phyloP scores from a whole-genome alignment of 257 asterid species.

The Craterostigma plantagineum region DNA sequence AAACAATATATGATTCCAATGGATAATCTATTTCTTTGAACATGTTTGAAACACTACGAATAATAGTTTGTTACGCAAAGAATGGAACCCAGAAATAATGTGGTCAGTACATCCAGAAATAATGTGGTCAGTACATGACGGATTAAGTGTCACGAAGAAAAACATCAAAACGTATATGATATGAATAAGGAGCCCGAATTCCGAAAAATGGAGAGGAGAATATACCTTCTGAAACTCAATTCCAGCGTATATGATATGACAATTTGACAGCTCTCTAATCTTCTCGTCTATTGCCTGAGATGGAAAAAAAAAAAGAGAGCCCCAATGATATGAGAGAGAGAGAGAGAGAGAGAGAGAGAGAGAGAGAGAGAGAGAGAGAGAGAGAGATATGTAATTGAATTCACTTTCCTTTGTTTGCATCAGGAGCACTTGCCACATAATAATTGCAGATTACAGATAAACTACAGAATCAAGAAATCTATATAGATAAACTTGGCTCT shows the following conservation, averaged over 20 bases:
- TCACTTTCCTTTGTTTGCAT: not conserved
- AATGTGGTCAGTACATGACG: too few relatives aligned
- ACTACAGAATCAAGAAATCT: conserved; percentile 3
- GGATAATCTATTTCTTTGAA: conserved; percentile 1
- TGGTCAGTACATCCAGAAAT: too few relatives aligned
- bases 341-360: too few relatives aligned
- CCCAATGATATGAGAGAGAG: conserved; percentile 9
- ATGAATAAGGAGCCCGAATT: not conserved
- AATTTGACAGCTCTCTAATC: conserved; percentile 88
- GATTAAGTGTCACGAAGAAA: too few relatives aligned
- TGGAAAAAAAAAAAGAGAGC: conserved; percentile 4
- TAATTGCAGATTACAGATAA: conserved; percentile 2
- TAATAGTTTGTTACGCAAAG: too few relatives aligned
- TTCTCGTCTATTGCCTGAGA: conserved; percentile 92
- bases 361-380: conserved; percentile 1
- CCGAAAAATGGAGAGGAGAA: conserved; percentile 1
- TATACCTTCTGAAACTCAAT: conserved; percentile 93
- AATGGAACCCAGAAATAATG: too few relatives aligned
- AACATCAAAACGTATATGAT: too few relatives aligned
- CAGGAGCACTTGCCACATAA: not conserved
- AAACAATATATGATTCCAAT: conserved; percentile 4
- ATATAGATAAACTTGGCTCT: conserved; percentile 3
- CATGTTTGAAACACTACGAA: not conserved
- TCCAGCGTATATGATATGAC: conserved; percentile 87
- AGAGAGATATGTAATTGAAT: not conserved